These are phyloP conservation scores for Pseudozyma thailandica DNA, from an alignment of 1,284 basidiomycete species.

Conservation along the genomic window DNA sequence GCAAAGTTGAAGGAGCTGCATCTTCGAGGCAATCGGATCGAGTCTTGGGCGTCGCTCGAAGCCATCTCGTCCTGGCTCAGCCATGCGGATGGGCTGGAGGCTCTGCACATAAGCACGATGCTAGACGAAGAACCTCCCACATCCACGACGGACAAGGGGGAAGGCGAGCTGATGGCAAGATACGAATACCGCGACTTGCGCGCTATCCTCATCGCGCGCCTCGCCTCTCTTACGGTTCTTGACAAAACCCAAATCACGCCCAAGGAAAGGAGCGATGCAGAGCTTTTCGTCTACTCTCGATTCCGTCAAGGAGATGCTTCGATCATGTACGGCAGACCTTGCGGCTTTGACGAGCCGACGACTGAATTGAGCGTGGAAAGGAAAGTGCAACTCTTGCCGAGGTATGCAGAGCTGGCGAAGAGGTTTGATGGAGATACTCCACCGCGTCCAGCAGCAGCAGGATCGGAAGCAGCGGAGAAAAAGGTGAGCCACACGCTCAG, in stretches of 20 bases:
- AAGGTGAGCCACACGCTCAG: constrained; percentile 21
- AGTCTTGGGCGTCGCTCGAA: constrained; percentile 78
- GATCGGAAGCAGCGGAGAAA: not conserved
- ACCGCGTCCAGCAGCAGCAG: not conserved
- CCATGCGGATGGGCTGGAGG: constrained; percentile 65
- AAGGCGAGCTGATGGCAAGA: constrained; percentile 14
- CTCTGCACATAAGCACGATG: constrained; percentile 17
- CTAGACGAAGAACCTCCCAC: constrained; percentile 2
- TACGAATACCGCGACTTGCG: constrained; percentile 71
- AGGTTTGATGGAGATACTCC: constrained; percentile 20
- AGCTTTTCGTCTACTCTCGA: constrained; percentile 73
- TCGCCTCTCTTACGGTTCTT: constrained; percentile 75
- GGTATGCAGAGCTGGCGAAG: constrained; percentile 24
- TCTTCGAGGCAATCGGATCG: constrained; percentile 76
- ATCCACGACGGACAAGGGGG: not conserved
- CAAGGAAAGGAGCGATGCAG: constrained; percentile 83
- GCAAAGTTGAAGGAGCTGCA: constrained; percentile 73
- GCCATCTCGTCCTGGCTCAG: constrained; percentile 76
- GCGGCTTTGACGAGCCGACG: not conserved
- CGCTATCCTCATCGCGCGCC: constrained; percentile 78
- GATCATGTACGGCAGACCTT: constrained; percentile 21
- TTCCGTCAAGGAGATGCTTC: constrained; percentile 26
- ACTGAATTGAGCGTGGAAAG: constrained; percentile 1
- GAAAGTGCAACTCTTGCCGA: constrained; percentile 20
- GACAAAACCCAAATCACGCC: constrained; percentile 78